Base-by-base conservation (phyloP, 345 rosid species). In the Sisymbrium altissimum region DNA sequence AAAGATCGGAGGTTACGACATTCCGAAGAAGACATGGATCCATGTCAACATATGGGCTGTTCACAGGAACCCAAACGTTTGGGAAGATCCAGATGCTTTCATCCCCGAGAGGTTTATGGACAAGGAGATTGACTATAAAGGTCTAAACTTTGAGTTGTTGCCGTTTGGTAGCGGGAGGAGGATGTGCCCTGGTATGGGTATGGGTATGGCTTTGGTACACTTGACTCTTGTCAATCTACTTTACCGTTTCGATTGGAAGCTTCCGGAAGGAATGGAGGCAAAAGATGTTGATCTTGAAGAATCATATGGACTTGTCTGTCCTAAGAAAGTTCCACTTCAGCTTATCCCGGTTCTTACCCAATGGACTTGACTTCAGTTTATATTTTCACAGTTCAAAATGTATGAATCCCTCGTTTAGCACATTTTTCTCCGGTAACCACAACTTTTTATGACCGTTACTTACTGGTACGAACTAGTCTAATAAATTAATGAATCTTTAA, bases 121-220 rank as follows among this genome's bases (percentile, higher is more conserved):
- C 25, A 40, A 15, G 4, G 7, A 29, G 0, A 60, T 83, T 6
- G 90, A 88, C 70, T 85, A 73, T 40, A 84, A 13, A 36, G 91
- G 93, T 36, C 67, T 79, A 15, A 41, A 83, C 61, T 90, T 71
- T 27, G 87, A 85, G 77, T 21, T 84, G 3, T 69, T 85, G 19
- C 87, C 93, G 0, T 87, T 90, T 41, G 91, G 91, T 17, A 53
- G 80, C 2, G 93, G 96, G 0, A 72, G 93, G 19, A 77, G 93
- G 46, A 78, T 80, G 7, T 90, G 93, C 58, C 96, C 96, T 0
- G 90, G 88, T 38, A 12, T 59, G 0, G 76, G 74, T 23, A 77
- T 88, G 7, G 86, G 79, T 2, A 35, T 76, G 15, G 57, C 67
- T 45, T n/a, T 84, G 39, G 61, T 87, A 25, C 83, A 84, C 69